A percentile compares a stretch with the other conserved stretches of the same genome.
phyloP scores from a whole-genome alignment of 352 stramenopile genomes.

The Phytophthora multivora region DNA sequence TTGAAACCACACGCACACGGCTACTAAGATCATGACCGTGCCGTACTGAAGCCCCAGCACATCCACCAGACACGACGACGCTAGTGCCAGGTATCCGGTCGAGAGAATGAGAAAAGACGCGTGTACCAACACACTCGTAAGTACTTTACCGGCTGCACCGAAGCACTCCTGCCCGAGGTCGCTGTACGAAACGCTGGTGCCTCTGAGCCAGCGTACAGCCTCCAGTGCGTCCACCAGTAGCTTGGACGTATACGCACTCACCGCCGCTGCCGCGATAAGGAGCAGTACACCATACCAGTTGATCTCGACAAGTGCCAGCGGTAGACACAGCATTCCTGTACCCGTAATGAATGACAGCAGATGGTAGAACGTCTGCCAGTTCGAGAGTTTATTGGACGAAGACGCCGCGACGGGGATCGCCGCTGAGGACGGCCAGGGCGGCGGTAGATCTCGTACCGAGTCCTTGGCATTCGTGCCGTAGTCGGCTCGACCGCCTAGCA shows the following conservation, averaged over 20 bases:
- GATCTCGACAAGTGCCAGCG: constrained; percentile 77
- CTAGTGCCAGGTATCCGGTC: constrained; percentile 61
- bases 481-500: constrained; percentile 7
- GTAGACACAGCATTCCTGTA: constrained; percentile 73
- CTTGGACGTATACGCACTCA: constrained; percentile 72
- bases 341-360: constrained; percentile 79
- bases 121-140: constrained; percentile 57
- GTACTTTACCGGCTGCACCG: constrained; percentile 41
- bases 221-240: constrained; percentile 75
- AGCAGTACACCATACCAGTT: constrained; percentile 78
- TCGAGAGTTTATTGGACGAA: constrained; percentile 38
- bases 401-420: constrained; percentile 12
- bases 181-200: constrained; percentile 64
- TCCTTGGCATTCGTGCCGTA: constrained; percentile 33
- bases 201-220: constrained; percentile 69
- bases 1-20: constrained; percentile 64
- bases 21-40: constrained; percentile 58
- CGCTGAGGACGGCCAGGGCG: constrained; percentile 17
- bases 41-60: constrained; percentile 63
- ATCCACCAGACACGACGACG: constrained; percentile 61
- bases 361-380: constrained; percentile 73
- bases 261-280: constrained; percentile 47
- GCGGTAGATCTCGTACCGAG: constrained; percentile 2
- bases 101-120: constrained; percentile 63
- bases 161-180: constrained; percentile 78